These are phyloP conservation scores for Elaeis oleifera DNA, from an alignment of 202 grass and related monocot genomes.

Conservation along the genomic window DNA sequence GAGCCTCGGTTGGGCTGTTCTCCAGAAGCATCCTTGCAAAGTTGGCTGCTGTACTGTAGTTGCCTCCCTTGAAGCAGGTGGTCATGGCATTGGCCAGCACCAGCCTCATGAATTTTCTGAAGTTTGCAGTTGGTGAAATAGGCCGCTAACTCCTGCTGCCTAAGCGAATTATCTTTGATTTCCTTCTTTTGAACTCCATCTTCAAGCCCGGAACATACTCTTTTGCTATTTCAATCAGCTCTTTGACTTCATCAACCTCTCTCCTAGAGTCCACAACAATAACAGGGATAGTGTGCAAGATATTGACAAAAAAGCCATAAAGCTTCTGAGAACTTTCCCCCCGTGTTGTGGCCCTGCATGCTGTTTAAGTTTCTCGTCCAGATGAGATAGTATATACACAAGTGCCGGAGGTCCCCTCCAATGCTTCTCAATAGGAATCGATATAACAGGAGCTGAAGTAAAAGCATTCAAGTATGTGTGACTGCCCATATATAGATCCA, in stretches of 20 bases:
- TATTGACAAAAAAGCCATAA: conserved; percentile 76
- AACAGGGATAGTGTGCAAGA: conserved; percentile 75
- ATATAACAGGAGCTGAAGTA: conserved; percentile 49
- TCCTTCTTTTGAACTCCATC: conserved; percentile 85
- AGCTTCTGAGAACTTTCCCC: conserved; percentile 82
- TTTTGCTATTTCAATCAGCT: conserved; percentile 77
- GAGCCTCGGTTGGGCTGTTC: conserved; percentile 56
- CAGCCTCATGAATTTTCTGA: conserved; percentile 80
- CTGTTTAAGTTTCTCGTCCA: conserved; percentile 89
- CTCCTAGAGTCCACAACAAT: conserved; percentile 72
- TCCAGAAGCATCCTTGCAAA: conserved; percentile 91
- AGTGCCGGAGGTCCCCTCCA: conserved; percentile 82
- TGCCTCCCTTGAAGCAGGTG: conserved; percentile 66
- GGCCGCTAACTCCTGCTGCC: conserved; percentile 81
- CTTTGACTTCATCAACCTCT: conserved; percentile 97
- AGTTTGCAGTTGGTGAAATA: conserved; percentile 99
- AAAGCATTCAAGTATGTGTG: conserved; percentile 63
- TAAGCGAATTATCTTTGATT: conserved; percentile 46
- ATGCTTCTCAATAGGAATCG: conserved; percentile 78
- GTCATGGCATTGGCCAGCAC: conserved; percentile 71
- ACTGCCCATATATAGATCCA: conserved; percentile 72
- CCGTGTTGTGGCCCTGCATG: conserved; percentile 69
- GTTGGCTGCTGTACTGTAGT: conserved; percentile 65
- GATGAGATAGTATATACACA: conserved; percentile 70
- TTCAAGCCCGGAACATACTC: conserved; percentile 91